phyloP scores from a whole-genome alignment of 768 basidiomycete species.

The Phanerochaete sordida region DNA sequence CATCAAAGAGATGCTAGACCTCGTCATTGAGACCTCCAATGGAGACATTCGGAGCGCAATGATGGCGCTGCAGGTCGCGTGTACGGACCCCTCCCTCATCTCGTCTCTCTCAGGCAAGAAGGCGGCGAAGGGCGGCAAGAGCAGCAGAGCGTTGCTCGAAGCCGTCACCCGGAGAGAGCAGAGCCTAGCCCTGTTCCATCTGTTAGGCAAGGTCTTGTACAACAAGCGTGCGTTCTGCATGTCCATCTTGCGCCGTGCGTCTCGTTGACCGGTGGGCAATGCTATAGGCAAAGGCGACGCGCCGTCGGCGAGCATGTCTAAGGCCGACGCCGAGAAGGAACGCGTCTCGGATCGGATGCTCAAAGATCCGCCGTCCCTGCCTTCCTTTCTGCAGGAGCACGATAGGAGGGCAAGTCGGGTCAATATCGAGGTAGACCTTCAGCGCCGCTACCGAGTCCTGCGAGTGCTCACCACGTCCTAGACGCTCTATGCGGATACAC shows the following conservation, averaged over 20 bases:
- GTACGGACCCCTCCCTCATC: constrained; percentile 23
- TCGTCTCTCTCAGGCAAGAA: background rate
- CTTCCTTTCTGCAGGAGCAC: constrained; percentile 55
- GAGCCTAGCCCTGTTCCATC: constrained; percentile 83
- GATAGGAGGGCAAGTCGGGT: constrained; percentile 69
- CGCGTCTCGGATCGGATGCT: constrained; percentile 53
- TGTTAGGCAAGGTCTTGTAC: constrained; percentile 90
- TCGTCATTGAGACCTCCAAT: constrained; percentile 74
- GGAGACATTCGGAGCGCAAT: constrained; percentile 94
- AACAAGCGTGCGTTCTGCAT: constrained; percentile 73
- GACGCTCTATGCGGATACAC: constrained; percentile 77
- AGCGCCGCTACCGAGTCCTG: background rate
- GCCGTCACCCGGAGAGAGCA: constrained; percentile 81
- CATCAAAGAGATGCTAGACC: constrained; percentile 64
- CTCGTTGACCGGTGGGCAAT: constrained; percentile 3
- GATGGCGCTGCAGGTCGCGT: constrained; percentile 90
- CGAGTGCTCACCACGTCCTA: constrained; percentile 22
- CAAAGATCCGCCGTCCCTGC: constrained; percentile 53
- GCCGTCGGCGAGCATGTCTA: constrained; percentile 47
- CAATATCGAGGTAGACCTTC: constrained; percentile 60
- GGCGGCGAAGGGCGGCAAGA: constrained; percentile 32
- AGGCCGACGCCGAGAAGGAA: constrained; percentile 63
- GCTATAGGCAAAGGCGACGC: constrained; percentile 72
- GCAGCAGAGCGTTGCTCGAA: constrained; percentile 49
- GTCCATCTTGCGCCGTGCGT: background rate